Percentiles rank a stretch among this genome's conserved stretches.
Conservation (phyloP, 2,329 filamentous ascomycete species). For the Diaporthe eres region DNA sequence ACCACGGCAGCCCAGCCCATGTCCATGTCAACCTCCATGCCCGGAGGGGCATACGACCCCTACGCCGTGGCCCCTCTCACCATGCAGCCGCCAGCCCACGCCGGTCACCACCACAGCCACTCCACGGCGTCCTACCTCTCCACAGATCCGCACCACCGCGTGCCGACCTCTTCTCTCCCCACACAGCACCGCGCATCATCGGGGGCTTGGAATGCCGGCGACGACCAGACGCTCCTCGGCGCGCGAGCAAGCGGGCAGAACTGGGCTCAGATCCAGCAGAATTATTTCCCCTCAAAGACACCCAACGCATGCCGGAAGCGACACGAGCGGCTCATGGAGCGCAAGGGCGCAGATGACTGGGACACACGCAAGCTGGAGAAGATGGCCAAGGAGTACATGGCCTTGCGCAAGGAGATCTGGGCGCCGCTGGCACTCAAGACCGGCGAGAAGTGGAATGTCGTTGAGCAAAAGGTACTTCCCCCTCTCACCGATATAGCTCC, state of each 20-base stretch:
- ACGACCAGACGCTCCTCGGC: slow-evolving; percentile 80
- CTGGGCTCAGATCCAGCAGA: slow-evolving; percentile 84
- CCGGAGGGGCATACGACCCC: slow-evolving; percentile 50
- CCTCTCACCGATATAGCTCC: not conserved
- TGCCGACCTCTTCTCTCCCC: slow-evolving; percentile 51
- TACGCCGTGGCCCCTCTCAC: slow-evolving; percentile 52
- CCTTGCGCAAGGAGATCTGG: slow-evolving; percentile 87
- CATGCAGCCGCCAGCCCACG: slow-evolving; percentile 47
- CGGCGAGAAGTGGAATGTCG: slow-evolving; percentile 86
- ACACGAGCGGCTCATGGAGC: slow-evolving; percentile 87
- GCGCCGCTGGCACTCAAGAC: slow-evolving; percentile 77
- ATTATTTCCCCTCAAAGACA: slow-evolving; percentile 83
- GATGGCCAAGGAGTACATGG: slow-evolving; percentile 84
- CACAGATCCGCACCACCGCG: slow-evolving; percentile 53
- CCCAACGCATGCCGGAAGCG: slow-evolving; percentile 91
- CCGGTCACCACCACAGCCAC: slow-evolving; percentile 43
- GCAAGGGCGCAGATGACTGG: slow-evolving; percentile 82
- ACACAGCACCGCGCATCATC: slow-evolving; percentile 69
- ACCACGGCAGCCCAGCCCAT: slow-evolving; percentile 44
- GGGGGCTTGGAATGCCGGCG: slow-evolving; percentile 79
- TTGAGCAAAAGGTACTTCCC: slow-evolving; percentile 72
- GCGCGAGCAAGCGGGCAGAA: slow-evolving; percentile 83
- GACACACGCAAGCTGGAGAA: slow-evolving; percentile 81
- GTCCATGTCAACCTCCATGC: slow-evolving; percentile 46
- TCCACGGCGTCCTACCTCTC: slow-evolving; percentile 54